phyloP scores from a whole-genome alignment of 2,329 filamentous ascomycete species.

The Clarireedia paspali region DNA sequence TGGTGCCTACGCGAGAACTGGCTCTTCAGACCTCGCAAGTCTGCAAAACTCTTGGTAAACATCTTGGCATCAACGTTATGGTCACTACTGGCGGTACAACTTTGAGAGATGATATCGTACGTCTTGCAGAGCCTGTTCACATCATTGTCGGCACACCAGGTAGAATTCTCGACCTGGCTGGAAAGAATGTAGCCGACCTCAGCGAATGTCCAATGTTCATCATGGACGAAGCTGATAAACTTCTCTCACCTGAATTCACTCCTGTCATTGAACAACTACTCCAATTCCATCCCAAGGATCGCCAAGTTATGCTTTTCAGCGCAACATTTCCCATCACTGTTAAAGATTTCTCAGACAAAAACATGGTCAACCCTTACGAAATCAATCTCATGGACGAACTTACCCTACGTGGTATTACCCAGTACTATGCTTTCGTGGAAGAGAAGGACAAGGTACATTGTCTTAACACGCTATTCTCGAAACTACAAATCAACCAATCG shows the following conservation, averaged over 20 bases:
- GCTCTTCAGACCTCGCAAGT: slow-evolving; percentile 98
- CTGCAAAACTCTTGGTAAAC: slow-evolving; percentile 96
- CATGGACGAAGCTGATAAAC: slow-evolving; percentile 99
- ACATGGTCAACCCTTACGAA: slow-evolving; percentile 93
- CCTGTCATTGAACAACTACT: slow-evolving; percentile 95
- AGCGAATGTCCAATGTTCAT: slow-evolving; percentile 96
- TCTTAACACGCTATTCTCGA: slow-evolving; percentile 96
- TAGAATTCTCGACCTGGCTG: slow-evolving; percentile 89
- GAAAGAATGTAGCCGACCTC: slow-evolving; percentile 92
- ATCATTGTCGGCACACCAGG: slow-evolving; percentile 97
- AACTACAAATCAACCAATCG: slow-evolving; percentile 98
- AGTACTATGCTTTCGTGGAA: slow-evolving; percentile 98
- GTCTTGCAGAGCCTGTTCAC: slow-evolving; percentile 88
- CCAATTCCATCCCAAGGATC: slow-evolving; percentile 91
- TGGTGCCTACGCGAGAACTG: slow-evolving; percentile 93
- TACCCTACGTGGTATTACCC: slow-evolving; percentile 93
- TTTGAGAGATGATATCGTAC: slow-evolving; percentile 92
- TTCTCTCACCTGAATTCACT: slow-evolving; percentile 93
- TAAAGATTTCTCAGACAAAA: slow-evolving; percentile 96
- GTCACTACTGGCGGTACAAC: slow-evolving; percentile 96
- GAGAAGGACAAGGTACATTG: slow-evolving; percentile 99
- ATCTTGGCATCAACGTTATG: slow-evolving; percentile 97
- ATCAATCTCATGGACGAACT: slow-evolving; percentile 99
- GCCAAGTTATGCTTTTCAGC: slow-evolving; percentile 98
- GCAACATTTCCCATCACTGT: slow-evolving; percentile 96